Conservation (phyloP, 2,329 filamentous ascomycete genomes). For the Xylaria multiplex region DNA sequence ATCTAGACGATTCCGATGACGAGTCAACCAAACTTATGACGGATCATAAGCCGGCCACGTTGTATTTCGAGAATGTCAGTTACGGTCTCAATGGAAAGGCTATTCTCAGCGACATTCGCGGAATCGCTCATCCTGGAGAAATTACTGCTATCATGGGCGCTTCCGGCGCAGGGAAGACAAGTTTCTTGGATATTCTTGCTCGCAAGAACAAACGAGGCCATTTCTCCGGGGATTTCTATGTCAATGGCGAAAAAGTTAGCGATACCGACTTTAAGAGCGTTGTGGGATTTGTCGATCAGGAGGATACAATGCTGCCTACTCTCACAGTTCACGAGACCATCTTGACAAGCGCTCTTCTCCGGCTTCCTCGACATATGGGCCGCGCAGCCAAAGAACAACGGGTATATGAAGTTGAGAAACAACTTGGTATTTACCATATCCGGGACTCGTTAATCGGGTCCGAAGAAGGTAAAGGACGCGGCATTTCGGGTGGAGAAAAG, state of each 20-base stretch:
- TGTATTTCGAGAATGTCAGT: slow-evolving; percentile 88
- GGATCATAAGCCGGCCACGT: slow-evolving; percentile 88
- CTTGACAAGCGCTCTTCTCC: slow-evolving; percentile 88
- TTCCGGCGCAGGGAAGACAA: slow-evolving; percentile 96
- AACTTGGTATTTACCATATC: slow-evolving; percentile 94
- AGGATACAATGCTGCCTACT: slow-evolving; percentile 95
- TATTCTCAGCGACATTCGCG: slow-evolving; percentile 82
- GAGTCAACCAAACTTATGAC: slow-evolving; percentile 86
- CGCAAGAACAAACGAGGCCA: slow-evolving; percentile 94
- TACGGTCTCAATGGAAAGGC: slow-evolving; percentile 89
- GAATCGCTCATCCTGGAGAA: slow-evolving; percentile 93
- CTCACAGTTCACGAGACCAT: slow-evolving; percentile 98
- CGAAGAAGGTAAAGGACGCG: slow-evolving; percentile 91
- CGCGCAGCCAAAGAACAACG: slow-evolving; percentile 87
- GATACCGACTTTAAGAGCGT: slow-evolving; percentile 90
- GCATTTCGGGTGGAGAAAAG: slow-evolving; percentile 97
- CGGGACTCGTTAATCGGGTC: slow-evolving; percentile 95
- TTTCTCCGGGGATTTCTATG: slow-evolving; percentile 82
- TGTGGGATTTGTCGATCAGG: slow-evolving; percentile 96
- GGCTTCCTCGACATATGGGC: slow-evolving; percentile 93
- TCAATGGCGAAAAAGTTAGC: slow-evolving; percentile 90
- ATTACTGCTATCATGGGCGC: slow-evolving; percentile 98
- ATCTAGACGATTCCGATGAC: slow-evolving; percentile 89
- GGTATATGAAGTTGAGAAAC: slow-evolving; percentile 92
- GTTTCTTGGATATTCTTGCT: slow-evolving; percentile 93